phyloP scores from a whole-genome alignment of 2,329 filamentous ascomycete genomes.

The Hortaea werneckii region DNA sequence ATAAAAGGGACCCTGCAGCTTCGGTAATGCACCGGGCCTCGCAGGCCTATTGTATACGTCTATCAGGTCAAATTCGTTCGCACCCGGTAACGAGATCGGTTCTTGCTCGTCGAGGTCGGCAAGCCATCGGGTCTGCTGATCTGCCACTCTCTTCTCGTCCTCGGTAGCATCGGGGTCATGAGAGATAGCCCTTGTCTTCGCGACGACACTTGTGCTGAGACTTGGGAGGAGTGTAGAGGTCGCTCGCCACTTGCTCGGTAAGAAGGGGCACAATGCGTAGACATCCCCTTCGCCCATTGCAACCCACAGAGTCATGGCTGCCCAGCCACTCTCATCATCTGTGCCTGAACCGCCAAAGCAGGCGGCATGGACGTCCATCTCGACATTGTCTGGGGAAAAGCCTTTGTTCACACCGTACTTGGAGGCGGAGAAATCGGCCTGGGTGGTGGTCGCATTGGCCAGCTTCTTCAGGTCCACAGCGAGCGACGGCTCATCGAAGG shows the following conservation, averaged over 20 bases:
- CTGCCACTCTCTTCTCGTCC: conserved; percentile 33
- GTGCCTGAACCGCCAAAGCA: conserved; percentile 67
- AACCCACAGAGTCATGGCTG: conserved; percentile 90
- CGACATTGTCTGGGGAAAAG: conserved; percentile 80
- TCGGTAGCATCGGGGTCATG: conserved; percentile 33
- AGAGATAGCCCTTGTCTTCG: conserved; percentile 47
- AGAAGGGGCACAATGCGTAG: conserved; percentile 82
- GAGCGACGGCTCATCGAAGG: conserved; percentile 73
- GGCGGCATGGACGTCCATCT: conserved; percentile 88
- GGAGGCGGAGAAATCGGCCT: conserved; percentile 75
- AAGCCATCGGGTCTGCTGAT: conserved; percentile 52
- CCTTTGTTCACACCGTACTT: conserved; percentile 63
- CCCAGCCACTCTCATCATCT: conserved; percentile 61
- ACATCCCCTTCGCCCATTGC: conserved; percentile 92
- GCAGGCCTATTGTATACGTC: conserved; percentile 48
- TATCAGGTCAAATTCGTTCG: conserved; percentile 32
- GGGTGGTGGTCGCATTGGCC: conserved; percentile 68
- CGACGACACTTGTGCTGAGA: conserved; percentile 70
- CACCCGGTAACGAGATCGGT: conserved; percentile 27
- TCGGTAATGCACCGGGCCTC: conserved; percentile 45
- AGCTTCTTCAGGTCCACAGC: conserved; percentile 84
- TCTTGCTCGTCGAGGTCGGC: conserved; percentile 46
- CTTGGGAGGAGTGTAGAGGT: conserved; percentile 66
- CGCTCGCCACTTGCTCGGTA: conserved; percentile 75
- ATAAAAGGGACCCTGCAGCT: conserved; percentile 53